A percentile compares a stretch with the other conserved stretches of the same genome.
These are phyloP conservation scores for Rossbeevera mucosa DNA, from an alignment of 768 basidiomycete genomes.

Conservation along the genomic window DNA sequence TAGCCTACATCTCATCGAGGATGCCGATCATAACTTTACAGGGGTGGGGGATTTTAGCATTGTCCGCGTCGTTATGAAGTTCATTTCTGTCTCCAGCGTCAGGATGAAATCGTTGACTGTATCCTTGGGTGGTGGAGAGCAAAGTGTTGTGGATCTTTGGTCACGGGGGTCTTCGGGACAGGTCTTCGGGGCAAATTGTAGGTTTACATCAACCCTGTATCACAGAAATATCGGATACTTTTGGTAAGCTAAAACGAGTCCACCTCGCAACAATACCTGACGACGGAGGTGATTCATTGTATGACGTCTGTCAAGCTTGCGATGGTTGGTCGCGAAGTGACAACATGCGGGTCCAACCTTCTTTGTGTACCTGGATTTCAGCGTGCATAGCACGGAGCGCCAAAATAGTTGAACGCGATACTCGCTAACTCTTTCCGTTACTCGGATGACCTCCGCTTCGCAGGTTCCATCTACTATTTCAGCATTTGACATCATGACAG, in stretches of 20 bases:
- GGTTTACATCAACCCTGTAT: background rate
- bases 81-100: slow-evolving; percentile 35
- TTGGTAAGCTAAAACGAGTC: background rate
- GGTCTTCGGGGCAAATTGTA: slow-evolving; percentile 50
- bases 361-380: background rate
- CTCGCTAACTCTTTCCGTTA: background rate
- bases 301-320: background rate
- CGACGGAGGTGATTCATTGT: background rate
- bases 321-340: background rate
- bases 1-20: slow-evolving; percentile 63
- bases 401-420: background rate
- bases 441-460: slow-evolving; percentile 1
- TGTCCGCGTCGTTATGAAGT: background rate
- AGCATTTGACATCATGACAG: background rate
- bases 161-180: slow-evolving; percentile 61
- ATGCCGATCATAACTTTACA: slow-evolving; percentile 76
- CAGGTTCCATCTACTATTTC: background rate
- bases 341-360: background rate
- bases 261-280: background rate
- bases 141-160: slow-evolving; percentile 42
- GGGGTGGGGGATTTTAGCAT: slow-evolving; percentile 35
- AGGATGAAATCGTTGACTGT: slow-evolving; percentile 61
- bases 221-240: background rate
- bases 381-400: background rate
- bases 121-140: slow-evolving; percentile 67